Evolutionary conservation across 2,329 filamentous ascomycete genomes (phyloP).

Genomic region (Alternaria consortialis): DNA sequence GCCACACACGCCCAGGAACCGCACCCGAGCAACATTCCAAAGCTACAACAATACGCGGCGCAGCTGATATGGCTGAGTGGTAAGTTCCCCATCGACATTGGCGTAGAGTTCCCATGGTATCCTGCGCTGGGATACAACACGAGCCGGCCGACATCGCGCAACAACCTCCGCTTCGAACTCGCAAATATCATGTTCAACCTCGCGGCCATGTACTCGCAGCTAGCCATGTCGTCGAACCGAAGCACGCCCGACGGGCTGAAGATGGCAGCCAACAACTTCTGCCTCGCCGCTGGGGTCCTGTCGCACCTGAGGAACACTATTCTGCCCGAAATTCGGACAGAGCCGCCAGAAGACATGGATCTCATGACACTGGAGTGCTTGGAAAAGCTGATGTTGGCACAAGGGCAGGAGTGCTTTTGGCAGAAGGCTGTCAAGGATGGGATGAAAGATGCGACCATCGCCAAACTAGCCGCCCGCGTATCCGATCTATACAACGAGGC

Average conservation of each 20-base stretch:
- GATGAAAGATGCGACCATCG: constrained; percentile 90
- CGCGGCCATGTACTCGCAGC: constrained; percentile 89
- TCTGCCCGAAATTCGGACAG: constrained; percentile 81
- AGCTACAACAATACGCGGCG: constrained; percentile 89
- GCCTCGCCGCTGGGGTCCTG: constrained; percentile 84
- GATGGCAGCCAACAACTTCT: constrained; percentile 88
- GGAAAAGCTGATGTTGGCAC: constrained; percentile 83
- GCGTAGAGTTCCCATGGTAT: constrained; percentile 96
- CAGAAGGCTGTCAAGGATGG: constrained; percentile 94
- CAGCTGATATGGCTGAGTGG: constrained; percentile 92
- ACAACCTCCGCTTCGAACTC: constrained; percentile 80
- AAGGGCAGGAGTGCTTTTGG: constrained; percentile 98
- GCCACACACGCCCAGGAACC: constrained; percentile 91
- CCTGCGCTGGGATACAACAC: constrained; percentile 90
- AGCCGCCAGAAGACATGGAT: constrained; percentile 96
- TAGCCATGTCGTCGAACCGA: constrained; percentile 82
- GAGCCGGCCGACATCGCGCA: constrained; percentile 72
- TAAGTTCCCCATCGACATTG: constrained; percentile 97
- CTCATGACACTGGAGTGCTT: constrained; percentile 83
- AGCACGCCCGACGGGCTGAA: constrained; percentile 84
- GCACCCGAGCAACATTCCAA: constrained; percentile 84
- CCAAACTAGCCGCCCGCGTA: constrained; percentile 88
- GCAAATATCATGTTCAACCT: constrained; percentile 95
- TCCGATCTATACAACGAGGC: constrained; percentile 89
- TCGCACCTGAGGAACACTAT: constrained; percentile 78